phyloP scores from a whole-genome alignment of 345 rosid genomes.

The Lepidium aucheri region DNA sequence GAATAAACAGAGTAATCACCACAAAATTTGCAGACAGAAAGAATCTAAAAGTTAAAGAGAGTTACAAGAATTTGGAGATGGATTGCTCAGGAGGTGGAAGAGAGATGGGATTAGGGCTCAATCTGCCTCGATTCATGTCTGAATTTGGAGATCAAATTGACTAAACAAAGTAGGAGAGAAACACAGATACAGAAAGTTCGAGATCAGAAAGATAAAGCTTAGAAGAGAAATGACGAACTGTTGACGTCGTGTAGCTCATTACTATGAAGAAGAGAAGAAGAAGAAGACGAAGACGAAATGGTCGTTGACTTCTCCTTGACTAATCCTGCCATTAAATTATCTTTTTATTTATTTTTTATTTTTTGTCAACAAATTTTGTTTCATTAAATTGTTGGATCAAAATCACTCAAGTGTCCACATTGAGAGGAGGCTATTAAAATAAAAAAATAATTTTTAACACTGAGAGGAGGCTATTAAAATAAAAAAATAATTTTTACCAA shows the following conservation, averaged over 20 bases:
- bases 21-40: neutral
- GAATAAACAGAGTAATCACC: no score
- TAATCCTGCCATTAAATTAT: neutral
- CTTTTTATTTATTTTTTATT: neutral
- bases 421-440: no score
- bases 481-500: no score
- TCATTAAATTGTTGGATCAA: neutral
- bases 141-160: neutral
- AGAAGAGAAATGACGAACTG: constrained; percentile 7
- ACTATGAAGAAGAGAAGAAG: constrained; percentile 10
- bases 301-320: constrained; percentile 26
- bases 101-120: constrained; percentile 41
- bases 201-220: constrained; percentile 1
- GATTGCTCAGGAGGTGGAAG: constrained; percentile 59
- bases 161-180: neutral
- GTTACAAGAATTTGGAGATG: constrained; percentile 65
- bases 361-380: neutral
- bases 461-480: no score
- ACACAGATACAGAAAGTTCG: neutral
- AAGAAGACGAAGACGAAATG: constrained; percentile 18
- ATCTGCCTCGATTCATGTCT: constrained; percentile 50
- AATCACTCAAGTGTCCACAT: neutral
- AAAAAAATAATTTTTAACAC: no score
- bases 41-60: constrained; percentile 19
- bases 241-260: constrained; percentile 5